Base-by-base conservation (phyloP, 2,329 filamentous ascomycete genomes). In the Colletotrichum incanum region DNA sequence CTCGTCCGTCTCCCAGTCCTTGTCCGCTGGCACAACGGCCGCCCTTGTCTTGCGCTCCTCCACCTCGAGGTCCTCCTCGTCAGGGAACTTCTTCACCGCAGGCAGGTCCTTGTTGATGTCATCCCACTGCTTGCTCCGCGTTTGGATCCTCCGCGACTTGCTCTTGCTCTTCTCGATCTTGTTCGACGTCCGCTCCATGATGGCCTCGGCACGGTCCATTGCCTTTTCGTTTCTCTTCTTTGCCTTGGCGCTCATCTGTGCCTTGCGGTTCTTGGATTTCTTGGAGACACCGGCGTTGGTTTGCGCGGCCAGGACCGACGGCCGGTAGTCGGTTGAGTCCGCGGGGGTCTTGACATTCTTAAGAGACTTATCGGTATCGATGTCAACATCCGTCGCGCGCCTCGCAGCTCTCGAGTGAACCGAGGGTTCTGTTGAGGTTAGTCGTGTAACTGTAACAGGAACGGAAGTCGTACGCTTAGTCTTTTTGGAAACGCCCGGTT, bases 401-500 rank as follows among this genome's bases (percentile, higher is more conserved):
- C 93, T 90, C 50, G 93, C 92, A 71, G 92, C 93, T 75, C 93
- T 92, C 65, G 93, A 95, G 84, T 92, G 93, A 70, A 90, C 82
- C 5, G 93, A 93, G 49, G 86, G 85, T 66, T 84, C 91, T 93
- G 78, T 9, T 34, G 26, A 47, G 55, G 74, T 77, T 56, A 79
- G 74, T 23, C 5, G 31, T 2, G 12, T 2, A 11, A 37, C 12
- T 47, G 9, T 8, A 54, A 20, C 2, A 1, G 0, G 18, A 26
- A 52, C 8, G 5, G 20, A 12, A 55, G 50, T 5, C 71, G 43
- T 56, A 78, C 80, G 78, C 73, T 77, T 80, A 62, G 69, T 77
- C 74, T 80, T 82, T 56, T 80, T 81, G 41, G 78, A 63, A 56
- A 49, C 50, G 41, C 72, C 63, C 43, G 72, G 72, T 52, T 74